These are phyloP conservation scores for Thelonectria rubi DNA, from an alignment of 2,329 filamentous ascomycete species.

Conservation along the genomic window DNA sequence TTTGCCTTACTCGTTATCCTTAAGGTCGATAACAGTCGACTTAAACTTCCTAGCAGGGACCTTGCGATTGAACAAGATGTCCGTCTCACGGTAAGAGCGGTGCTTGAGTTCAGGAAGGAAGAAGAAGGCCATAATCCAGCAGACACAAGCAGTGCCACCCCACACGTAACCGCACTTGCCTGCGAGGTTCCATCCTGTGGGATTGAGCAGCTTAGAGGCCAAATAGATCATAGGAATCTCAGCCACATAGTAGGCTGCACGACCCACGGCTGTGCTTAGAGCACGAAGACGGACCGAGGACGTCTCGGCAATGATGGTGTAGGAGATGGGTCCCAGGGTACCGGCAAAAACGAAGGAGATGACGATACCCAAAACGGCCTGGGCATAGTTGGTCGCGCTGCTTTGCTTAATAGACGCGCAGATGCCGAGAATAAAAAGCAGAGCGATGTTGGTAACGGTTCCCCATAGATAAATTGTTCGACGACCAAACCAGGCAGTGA, in stretches of 20 bases:
- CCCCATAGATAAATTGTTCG: constrained; percentile 71
- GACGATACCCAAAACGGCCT: constrained; percentile 70
- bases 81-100: constrained; percentile 67
- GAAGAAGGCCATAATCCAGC: constrained; percentile 58
- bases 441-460: constrained; percentile 58
- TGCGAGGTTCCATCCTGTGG: constrained; percentile 55
- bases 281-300: constrained; percentile 70
- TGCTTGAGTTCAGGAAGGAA: constrained; percentile 64
- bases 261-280: constrained; percentile 69
- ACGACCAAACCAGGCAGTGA: constrained; percentile 69
- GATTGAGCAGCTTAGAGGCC: constrained; percentile 66
- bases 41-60: constrained; percentile 64
- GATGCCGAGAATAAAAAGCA: constrained; percentile 67
- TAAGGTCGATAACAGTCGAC: constrained; percentile 63
- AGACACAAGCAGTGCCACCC: constrained; percentile 65
- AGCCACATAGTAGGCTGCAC: constrained; percentile 68
- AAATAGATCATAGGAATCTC: constrained; percentile 74
- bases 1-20: constrained; percentile 65
- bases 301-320: constrained; percentile 72
- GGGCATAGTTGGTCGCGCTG: constrained; percentile 58
- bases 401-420: constrained; percentile 58
- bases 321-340: constrained; percentile 69
- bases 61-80: constrained; percentile 64
- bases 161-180: constrained; percentile 67
- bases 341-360: constrained; percentile 70